Evolutionary conservation across 768 basidiomycete genomes (phyloP), one percentile per base, ranked within the genome.

Genomic region (Paxillus involutus): DNA sequence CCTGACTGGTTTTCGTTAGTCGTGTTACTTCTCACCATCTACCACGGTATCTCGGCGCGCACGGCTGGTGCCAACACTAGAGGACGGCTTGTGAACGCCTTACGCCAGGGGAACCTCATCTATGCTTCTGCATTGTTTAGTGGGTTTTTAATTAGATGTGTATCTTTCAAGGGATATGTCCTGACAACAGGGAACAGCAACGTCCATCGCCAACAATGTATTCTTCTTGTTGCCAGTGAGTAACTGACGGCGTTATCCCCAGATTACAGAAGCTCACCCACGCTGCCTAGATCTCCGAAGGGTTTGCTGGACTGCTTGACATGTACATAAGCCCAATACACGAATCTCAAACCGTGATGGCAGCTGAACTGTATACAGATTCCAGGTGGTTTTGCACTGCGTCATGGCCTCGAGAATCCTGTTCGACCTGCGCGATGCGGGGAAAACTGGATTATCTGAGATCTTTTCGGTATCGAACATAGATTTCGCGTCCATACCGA

Each of bases 371-470:
- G 12, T 10, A 5, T 5, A 42, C 6, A 60, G 55, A 11, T 60
- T 61, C 29, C 59, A 57, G 39, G 48, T 46, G 12, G 44, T 57
- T 4, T 36, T 50, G 12, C 54, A 60, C 9, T 41, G 54, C 4
- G 45, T 56, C 7, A 13, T 60, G 10, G 59, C 53, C 19, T 52
- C 58, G 5, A 48, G 50, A 10, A 29, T 61, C 11, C 40, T 61
- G 29, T 61, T 61, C 42, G 24, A 53, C 26, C 37, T 60, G 36
- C 49, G 45, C 32, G 32, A 50, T 11, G 47, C 47, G 8, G 29
- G 29, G 9, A 30, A 30, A 30, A 30, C 29, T 2, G 29, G 29
- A 30, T 6, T 30, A 1, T 6, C 29, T 30, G 29, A 30, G 9
- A 6, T 30, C 29, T 9, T 30, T 30, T 30, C 29, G 29, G 29